These are phyloP conservation scores for Sclerotinia subarctica DNA, from an alignment of 2,329 filamentous ascomycete genomes.

Conservation along the genomic window DNA sequence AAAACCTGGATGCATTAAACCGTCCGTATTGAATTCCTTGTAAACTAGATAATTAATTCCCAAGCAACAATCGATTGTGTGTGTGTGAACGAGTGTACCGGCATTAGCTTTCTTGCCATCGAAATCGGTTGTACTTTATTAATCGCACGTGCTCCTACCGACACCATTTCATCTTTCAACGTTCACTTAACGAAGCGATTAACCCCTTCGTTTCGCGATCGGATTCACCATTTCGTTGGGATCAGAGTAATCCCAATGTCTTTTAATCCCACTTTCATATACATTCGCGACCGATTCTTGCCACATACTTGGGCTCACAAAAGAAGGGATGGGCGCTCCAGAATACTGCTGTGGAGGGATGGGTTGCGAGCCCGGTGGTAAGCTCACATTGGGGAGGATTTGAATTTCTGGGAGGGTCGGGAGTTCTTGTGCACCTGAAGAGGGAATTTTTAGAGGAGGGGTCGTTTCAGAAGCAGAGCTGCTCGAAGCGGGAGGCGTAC, in stretches of 20 bases:
- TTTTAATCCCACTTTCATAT: constrained; percentile 63
- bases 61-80: not conserved
- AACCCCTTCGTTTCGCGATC: constrained; percentile 19
- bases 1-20: not conserved
- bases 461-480: constrained; percentile 38
- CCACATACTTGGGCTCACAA: constrained; percentile 71
- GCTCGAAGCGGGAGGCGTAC: constrained; percentile 47
- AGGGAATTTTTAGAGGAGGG: constrained; percentile 40
- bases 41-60: constrained; percentile 1
- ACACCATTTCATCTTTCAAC: not conserved
- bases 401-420: constrained; percentile 46
- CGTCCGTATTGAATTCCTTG: not conserved
- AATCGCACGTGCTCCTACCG: not conserved
- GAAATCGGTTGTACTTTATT: not conserved
- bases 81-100: not conserved
- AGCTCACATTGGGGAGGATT: constrained; percentile 49
- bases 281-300: constrained; percentile 68
- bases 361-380: constrained; percentile 45
- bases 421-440: constrained; percentile 46
- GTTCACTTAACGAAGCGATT: not conserved
- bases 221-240: constrained; percentile 24
- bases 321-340: constrained; percentile 52
- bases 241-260: constrained; percentile 52
- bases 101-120: not conserved
- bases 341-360: constrained; percentile 52